Conservation (phyloP, 2,329 filamentous ascomycete species). For the Cladophialophora yegresii region DNA sequence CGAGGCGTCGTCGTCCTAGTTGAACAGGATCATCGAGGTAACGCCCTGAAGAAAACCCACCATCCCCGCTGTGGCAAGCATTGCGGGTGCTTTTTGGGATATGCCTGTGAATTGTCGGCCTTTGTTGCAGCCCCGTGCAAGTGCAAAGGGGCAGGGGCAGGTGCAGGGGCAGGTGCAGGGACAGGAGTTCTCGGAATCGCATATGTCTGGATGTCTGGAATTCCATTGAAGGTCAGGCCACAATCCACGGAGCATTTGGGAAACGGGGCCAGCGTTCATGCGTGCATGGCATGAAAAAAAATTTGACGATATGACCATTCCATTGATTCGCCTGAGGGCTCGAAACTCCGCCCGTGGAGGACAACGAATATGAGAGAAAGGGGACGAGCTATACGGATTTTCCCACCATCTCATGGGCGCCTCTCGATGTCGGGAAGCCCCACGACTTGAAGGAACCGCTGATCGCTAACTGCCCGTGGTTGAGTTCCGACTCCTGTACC, state of each 20-base stretch:
- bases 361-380: background rate
- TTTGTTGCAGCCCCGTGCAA: background rate
- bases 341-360: background rate
- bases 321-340: background rate
- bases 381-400: background rate
- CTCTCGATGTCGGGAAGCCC: background rate
- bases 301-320: constrained; percentile 3
- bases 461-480: too few relatives aligned
- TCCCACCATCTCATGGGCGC: background rate
- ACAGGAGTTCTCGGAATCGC: background rate
- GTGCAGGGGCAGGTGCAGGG: too few relatives aligned
- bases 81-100: constrained; percentile 7
- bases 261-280: background rate
- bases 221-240: background rate
- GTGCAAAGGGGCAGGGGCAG: background rate
- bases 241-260: background rate
- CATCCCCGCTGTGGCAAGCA: background rate
- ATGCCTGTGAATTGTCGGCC: too few relatives aligned
- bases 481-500: background rate
- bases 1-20: constrained; percentile 21
- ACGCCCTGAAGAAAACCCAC: background rate
- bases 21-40: background rate
- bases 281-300: background rate
- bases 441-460: too few relatives aligned
- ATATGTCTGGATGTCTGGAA: constrained; percentile 1